Conservation (phyloP, 2,329 filamentous ascomycete genomes). For the Pseudopyricularia cyperi region DNA sequence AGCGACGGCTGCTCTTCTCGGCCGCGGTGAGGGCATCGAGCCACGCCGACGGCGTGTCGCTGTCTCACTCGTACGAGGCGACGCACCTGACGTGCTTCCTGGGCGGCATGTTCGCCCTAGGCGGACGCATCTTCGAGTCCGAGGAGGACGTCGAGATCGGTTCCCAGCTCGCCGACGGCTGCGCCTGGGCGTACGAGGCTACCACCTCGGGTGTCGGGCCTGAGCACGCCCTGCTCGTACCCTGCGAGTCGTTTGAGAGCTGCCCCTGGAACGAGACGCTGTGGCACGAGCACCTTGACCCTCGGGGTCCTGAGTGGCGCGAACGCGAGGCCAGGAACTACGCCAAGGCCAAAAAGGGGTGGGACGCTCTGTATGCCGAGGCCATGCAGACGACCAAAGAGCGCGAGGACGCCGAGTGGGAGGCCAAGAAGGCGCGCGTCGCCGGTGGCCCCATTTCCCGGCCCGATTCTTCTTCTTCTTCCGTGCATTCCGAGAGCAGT, state of each 20-base stretch:
- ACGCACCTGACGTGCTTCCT: slow-evolving; percentile 55
- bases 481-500: too few relatives aligned
- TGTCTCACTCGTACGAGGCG: slow-evolving; percentile 42
- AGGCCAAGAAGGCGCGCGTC: slow-evolving; percentile 4
- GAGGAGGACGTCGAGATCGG: slow-evolving; percentile 50
- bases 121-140: slow-evolving; percentile 46
- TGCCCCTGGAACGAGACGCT: slow-evolving; percentile 41
- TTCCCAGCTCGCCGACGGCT: slow-evolving; percentile 52
- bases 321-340: slow-evolving; percentile 29
- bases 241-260: slow-evolving; percentile 30
- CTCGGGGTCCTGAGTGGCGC: slow-evolving; percentile 24
- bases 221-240: slow-evolving; percentile 33
- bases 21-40: slow-evolving; percentile 43
- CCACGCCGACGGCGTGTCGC: slow-evolving; percentile 22
- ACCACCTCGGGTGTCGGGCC: slow-evolving; percentile 53
- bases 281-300: slow-evolving; percentile 37
- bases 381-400: slow-evolving; percentile 5
- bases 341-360: slow-evolving; percentile 21
- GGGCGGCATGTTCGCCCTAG: slow-evolving; percentile 57
- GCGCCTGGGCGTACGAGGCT: slow-evolving; percentile 54
- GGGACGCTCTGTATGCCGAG: slow-evolving; percentile 17
- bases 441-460: background rate
- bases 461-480: too few relatives aligned
- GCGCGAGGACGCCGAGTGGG: slow-evolving; percentile 7
- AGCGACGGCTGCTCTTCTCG: slow-evolving; percentile 61